phyloP scores from a whole-genome alignment of 2,329 filamentous ascomycete genomes.

The Fusarium zealandicum region DNA sequence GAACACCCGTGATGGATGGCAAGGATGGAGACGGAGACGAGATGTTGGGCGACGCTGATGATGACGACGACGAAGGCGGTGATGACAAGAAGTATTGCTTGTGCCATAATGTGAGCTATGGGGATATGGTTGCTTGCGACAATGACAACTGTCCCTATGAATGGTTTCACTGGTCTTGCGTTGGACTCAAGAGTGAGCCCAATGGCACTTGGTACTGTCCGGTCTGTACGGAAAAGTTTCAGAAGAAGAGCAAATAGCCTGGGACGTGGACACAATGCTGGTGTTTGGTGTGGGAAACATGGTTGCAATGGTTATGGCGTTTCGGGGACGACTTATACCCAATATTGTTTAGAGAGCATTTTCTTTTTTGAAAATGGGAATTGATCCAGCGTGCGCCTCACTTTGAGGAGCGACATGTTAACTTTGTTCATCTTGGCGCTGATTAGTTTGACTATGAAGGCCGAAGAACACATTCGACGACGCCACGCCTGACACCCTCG shows the following conservation, averaged over 20 bases:
- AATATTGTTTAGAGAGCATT: slow-evolving; percentile 12
- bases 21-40: slow-evolving; percentile 59
- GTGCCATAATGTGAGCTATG: slow-evolving; percentile 83
- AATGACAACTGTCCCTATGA: slow-evolving; percentile 82
- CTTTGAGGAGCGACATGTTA: not conserved
- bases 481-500: slow-evolving; percentile 67
- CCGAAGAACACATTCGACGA: slow-evolving; percentile 59
- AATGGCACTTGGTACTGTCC: slow-evolving; percentile 74
- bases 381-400: not conserved
- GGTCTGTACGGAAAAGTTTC: slow-evolving; percentile 62
- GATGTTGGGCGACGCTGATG: slow-evolving; percentile 61
- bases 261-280: not conserved
- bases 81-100: slow-evolving; percentile 84
- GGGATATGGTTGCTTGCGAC: slow-evolving; percentile 90
- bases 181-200: slow-evolving; percentile 72
- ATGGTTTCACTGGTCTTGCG: slow-evolving; percentile 87
- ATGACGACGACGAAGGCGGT: slow-evolving; percentile 72
- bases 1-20: slow-evolving; percentile 45
- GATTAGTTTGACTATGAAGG: slow-evolving; percentile 12
- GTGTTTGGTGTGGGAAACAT: not conserved
- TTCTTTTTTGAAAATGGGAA: not conserved
- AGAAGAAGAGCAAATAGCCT: slow-evolving; percentile 49
- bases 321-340: slow-evolving; percentile 28
- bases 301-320: slow-evolving; percentile 16
- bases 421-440: not conserved